These are phyloP conservation scores for Ceratocystis destructans DNA, from an alignment of 2,329 filamentous ascomycete species.

Conservation along the genomic window DNA sequence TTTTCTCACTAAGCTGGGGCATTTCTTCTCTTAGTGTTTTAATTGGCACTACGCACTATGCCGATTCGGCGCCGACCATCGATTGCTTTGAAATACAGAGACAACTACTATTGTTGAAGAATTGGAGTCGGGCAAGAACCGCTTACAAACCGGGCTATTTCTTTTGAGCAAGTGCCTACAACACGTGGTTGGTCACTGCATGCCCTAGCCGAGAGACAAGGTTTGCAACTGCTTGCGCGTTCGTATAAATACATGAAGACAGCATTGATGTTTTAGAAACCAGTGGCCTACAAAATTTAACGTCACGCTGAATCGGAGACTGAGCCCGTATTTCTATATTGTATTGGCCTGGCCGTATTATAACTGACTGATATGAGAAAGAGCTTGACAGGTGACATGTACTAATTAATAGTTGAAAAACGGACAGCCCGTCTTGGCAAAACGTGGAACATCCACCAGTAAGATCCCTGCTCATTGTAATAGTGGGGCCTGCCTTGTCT, in stretches of 20 bases:
- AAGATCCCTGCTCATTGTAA: background rate
- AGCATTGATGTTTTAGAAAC: background rate
- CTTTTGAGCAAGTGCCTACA: background rate
- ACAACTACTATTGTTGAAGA: background rate
- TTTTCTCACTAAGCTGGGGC: background rate
- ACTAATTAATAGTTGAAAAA: background rate
- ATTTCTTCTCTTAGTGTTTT: background rate
- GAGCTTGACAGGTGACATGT: background rate
- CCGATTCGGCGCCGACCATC: background rate
- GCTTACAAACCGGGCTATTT: slow-evolving; percentile 5
- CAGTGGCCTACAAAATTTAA: too few species aligned
- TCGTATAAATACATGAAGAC: background rate
- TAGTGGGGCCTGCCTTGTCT: background rate
- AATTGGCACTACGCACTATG: background rate
- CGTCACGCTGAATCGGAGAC: background rate
- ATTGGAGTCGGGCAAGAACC: background rate
- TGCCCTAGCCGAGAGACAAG: background rate
- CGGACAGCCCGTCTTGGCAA: slow-evolving; percentile 6
- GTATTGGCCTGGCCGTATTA: background rate
- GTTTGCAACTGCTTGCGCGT: background rate
- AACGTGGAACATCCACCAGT: background rate
- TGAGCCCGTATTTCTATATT: background rate
- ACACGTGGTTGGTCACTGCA: background rate
- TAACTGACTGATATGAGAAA: too few species aligned
- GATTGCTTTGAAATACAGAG: slow-evolving; percentile 7